Evolutionary conservation across 208 protist species (phyloP), one percentile per base, ranked within the genome.

Genomic region (Leishmania aethiopica): DNA sequence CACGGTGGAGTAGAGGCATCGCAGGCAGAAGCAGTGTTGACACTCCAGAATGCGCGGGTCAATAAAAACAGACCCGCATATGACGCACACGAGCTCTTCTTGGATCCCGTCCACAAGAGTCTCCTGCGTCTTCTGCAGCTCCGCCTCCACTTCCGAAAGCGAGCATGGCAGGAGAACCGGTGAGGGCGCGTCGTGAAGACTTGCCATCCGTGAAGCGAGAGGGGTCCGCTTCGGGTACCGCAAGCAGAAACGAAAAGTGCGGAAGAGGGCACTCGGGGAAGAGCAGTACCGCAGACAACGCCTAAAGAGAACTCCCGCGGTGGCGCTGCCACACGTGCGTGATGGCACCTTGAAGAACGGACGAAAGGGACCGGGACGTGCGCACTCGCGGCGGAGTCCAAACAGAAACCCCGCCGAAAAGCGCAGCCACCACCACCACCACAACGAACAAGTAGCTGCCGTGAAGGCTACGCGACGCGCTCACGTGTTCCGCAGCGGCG

Each of bases 11-110:
- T 90, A 91, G 25, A 94, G 78, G 55, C 92, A 95, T n/a, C 90
- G 85, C 4, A 95, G 81, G 75, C 92, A 95, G 79, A 95, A 94
- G 60, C 79, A 87, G 78, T 95, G 92, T 76, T 95, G 90, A 74
- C 92, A 95, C n/a, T 71, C 53, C n/a, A 95, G 83, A 22, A 94
- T 79, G 47, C 92, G 88, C 0, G 92, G 92, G 64, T 95, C 90
- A 11, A 92, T 84, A 37, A 94, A 83, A 17, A 93, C 60, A 25
- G 49, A 85, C 7, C 88, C 82, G 80, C 91, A 95, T 10, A 95
- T 71, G 5, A 80, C 87, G 55, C 91, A 95, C 15, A 82, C 53
- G 5, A 93, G 87, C 78, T 93, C 91, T 19, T 91, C 81, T 0
- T 80, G 72, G 4, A 91, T 32, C 11, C 74, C 40, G 25, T 88